Percentiles rank a stretch among this genome's conserved stretches.
These are phyloP conservation scores for Termitomyces sp. DNA, from an alignment of 768 basidiomycete species.

Conservation along the genomic window DNA sequence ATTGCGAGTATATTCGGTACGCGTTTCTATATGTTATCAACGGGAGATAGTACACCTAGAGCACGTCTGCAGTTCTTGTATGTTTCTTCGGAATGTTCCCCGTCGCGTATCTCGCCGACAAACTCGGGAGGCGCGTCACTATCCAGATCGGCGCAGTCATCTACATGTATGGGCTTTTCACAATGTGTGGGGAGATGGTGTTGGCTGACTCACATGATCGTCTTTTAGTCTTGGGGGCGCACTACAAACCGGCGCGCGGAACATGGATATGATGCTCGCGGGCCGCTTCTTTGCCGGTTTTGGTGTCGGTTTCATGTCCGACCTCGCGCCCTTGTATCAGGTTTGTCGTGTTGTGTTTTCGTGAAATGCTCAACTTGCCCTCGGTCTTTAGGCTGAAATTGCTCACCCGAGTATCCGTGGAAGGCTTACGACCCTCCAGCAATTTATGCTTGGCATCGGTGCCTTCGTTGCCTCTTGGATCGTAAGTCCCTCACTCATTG, in stretches of 20 bases:
- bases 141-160: slow-evolving; percentile 37
- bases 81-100: slow-evolving; percentile 43
- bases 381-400: slow-evolving; percentile 39
- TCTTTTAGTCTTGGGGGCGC: slow-evolving; percentile 35
- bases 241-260: slow-evolving; percentile 42
- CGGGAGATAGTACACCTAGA: neutral
- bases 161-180: slow-evolving; percentile 27
- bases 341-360: slow-evolving; percentile 9
- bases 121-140: slow-evolving; percentile 32
- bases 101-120: slow-evolving; percentile 37
- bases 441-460: slow-evolving; percentile 49
- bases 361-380: neutral
- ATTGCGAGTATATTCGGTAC: slow-evolving; percentile 40
- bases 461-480: slow-evolving; percentile 49
- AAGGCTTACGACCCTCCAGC: slow-evolving; percentile 46
- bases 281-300: slow-evolving; percentile 51
- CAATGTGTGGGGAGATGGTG: neutral
- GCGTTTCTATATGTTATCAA: neutral
- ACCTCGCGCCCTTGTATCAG: slow-evolving; percentile 51
- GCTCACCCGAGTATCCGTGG: slow-evolving; percentile 56
- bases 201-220: neutral
- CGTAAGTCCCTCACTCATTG: slow-evolving; percentile 17
- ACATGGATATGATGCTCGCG: slow-evolving; percentile 44
- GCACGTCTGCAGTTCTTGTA: slow-evolving; percentile 27
- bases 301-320: slow-evolving; percentile 45